Conservation (phyloP, 306 rosid species). For the Dryas alaskensis region DNA sequence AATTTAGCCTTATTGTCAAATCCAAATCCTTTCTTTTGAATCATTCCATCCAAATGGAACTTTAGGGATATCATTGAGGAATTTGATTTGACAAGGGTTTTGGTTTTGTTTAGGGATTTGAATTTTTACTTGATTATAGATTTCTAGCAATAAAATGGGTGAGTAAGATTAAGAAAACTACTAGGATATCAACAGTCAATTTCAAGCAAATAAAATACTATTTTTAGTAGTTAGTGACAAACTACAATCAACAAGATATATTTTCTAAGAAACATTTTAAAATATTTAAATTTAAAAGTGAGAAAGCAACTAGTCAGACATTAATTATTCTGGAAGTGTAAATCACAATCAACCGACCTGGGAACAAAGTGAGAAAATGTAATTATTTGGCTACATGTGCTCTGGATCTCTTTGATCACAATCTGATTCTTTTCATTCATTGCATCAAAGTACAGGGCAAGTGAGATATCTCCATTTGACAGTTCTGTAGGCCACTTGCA, state of each 20-base stretch:
- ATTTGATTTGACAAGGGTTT: not conserved
- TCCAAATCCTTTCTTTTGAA: too few species aligned
- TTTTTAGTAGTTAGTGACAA: not conserved
- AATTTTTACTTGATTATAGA: not conserved
- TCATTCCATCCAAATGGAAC: too few species aligned
- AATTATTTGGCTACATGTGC: conserved; percentile 58
- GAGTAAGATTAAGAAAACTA: not conserved
- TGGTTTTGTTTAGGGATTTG: not conserved
- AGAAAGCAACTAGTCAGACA: not conserved
- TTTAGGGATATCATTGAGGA: not conserved
- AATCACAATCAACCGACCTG: conserved; percentile 45
- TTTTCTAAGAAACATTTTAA: not conserved
- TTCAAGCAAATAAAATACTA: not conserved
- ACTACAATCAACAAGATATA: not conserved
- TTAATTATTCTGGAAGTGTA: conserved; percentile 5
- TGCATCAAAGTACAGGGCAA: conserved; percentile 69
- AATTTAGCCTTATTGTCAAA: too few species aligned
- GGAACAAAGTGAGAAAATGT: conserved; percentile 93
- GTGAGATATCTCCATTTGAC: conserved; percentile 64
- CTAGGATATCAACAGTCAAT: not conserved
- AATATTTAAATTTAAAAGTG: not conserved
- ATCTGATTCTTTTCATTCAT: conserved; percentile 57
- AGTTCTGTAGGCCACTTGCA: conserved; percentile 76
- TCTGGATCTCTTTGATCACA: conserved; percentile 52
- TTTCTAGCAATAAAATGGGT: not conserved